Evolutionary conservation across 148 eudicot genomes (phyloP).

Genomic region (Silene latifolia): DNA sequence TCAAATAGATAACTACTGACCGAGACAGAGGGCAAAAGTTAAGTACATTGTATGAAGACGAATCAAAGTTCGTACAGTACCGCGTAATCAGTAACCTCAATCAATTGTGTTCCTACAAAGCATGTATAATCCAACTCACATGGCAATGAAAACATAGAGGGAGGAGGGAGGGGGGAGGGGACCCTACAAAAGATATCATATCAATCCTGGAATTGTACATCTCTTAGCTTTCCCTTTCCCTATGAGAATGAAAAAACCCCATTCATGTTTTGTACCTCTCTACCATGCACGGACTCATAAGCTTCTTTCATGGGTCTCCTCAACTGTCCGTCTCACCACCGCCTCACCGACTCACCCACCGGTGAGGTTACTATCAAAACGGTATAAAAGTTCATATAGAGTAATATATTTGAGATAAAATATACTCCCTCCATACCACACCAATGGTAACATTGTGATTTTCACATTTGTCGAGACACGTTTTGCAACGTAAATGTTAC

Average conservation of each 20-base stretch:
- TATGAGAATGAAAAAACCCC: slow-evolving; percentile 20
- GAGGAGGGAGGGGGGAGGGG: background rate
- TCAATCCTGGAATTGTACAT: slow-evolving; percentile 5
- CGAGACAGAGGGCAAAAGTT: too few species aligned
- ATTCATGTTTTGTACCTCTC: slow-evolving; percentile 15
- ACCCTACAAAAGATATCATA: slow-evolving; percentile 23
- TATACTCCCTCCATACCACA: too few species aligned
- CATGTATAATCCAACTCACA: slow-evolving; percentile 20
- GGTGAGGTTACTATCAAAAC: too few species aligned
- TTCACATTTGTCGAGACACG: too few species aligned
- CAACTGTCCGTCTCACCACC: slow-evolving; percentile 8
- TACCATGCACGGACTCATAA: background rate
- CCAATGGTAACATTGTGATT: too few species aligned
- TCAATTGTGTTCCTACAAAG: slow-evolving; percentile 17
- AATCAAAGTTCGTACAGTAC: background rate
- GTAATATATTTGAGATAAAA: too few species aligned
- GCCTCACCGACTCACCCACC: too few species aligned
- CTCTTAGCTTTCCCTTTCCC: slow-evolving; percentile 19
- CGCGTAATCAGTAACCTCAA: slow-evolving; percentile 13
- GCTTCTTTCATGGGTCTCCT: background rate
- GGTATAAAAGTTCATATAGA: too few species aligned
- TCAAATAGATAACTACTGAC: too few species aligned
- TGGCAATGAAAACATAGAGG: slow-evolving; percentile 12
- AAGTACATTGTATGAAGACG: background rate
- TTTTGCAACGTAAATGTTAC: too few species aligned